Base-by-base conservation (phyloP, 768 basidiomycete species). In the Suillus subalutaceus region DNA sequence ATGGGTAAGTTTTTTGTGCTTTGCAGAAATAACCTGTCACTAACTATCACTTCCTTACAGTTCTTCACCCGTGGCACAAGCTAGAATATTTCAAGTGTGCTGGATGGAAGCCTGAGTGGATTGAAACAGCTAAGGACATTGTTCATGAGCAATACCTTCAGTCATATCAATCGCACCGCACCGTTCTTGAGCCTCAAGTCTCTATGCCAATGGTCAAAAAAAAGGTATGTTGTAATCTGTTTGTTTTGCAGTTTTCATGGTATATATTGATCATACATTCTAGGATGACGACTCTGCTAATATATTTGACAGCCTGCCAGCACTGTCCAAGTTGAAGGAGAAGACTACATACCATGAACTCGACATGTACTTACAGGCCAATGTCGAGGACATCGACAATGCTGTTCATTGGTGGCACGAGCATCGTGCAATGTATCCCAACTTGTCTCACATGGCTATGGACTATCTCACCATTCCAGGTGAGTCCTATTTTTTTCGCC, bases 231-330 rank as follows among this genome's bases (percentile, higher is more conserved):
- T 35, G 26, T 26, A 26, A 26, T 26, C 26, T 26, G 26, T 26
- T 35, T 3, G 4, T 35, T 35, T 8, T 4, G 35, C 7, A 8
- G 7, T 35, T 35, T 35, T 35, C 7, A 4, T 35, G 4, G 35
- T 35, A 4, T 35, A 8, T 35, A 4, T 8, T 35, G 7, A 35
- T 8, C 7, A 35, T 4, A 35, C 7, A 8, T 4, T 35, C 7
- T 8, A 41, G 40, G 40, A 41, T 15, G 15, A 41, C 2, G 40
- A 41, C 15, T 53, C 55, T 26, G 32, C 41, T 13, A 79, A 79
- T 65, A 75, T 78, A 1, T 79, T 79, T 35, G 73, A 80, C 63
- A 60, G 69, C n/a, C 66, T 79, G 6, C 75, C 71, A 1, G 46
- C 65, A 1, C 70, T 71, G 41, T n/a, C 69, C 10, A 65, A 65